Conservation (phyloP, 495 filamentous ascomycete genomes). For the Baudoinia panamericana region DNA sequence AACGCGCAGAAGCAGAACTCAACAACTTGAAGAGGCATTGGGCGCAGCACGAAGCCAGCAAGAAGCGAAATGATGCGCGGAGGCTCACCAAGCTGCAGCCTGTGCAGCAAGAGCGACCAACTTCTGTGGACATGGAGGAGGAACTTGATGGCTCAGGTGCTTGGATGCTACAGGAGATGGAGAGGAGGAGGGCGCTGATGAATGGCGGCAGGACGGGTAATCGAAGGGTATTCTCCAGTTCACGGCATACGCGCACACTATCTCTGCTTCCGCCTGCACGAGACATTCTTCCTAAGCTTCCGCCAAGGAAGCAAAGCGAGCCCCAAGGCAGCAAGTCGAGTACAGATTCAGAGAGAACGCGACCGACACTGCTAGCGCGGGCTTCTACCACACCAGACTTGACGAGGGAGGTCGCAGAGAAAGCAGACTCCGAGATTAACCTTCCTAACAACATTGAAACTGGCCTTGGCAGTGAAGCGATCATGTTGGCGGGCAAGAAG, state of each 20-base stretch:
- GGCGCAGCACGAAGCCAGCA: slow-evolving; percentile 62
- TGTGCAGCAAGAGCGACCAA: slow-evolving; percentile 30
- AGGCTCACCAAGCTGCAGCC: slow-evolving; percentile 45
- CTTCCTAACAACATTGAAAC: slow-evolving; percentile 25
- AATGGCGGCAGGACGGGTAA: slow-evolving; percentile 29
- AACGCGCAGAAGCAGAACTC: slow-evolving; percentile 66
- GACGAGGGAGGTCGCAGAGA: slow-evolving; percentile 15
- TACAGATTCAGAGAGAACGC: not conserved
- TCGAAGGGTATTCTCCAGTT: slow-evolving; percentile 54
- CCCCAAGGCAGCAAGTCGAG: slow-evolving; percentile 1
- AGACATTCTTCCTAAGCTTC: not conserved
- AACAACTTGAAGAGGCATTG: slow-evolving; percentile 67
- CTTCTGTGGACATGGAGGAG: slow-evolving; percentile 16
- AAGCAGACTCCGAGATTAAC: slow-evolving; percentile 20
- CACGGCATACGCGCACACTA: slow-evolving; percentile 62
- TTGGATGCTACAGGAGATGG: slow-evolving; percentile 41
- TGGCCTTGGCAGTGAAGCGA: slow-evolving; percentile 33
- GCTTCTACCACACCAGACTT: slow-evolving; percentile 25
- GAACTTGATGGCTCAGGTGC: slow-evolving; percentile 26
- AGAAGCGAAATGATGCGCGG: slow-evolving; percentile 54
- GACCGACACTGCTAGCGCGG: slow-evolving; percentile 16
- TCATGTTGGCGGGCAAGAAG: slow-evolving; percentile 62
- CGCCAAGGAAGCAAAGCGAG: slow-evolving; percentile 8
- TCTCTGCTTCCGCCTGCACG: slow-evolving; percentile 64
- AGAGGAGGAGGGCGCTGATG: slow-evolving; percentile 47